Conservation (phyloP, 2,329 filamentous ascomycete genomes). For the Tolypocladium ophioglossoides region DNA sequence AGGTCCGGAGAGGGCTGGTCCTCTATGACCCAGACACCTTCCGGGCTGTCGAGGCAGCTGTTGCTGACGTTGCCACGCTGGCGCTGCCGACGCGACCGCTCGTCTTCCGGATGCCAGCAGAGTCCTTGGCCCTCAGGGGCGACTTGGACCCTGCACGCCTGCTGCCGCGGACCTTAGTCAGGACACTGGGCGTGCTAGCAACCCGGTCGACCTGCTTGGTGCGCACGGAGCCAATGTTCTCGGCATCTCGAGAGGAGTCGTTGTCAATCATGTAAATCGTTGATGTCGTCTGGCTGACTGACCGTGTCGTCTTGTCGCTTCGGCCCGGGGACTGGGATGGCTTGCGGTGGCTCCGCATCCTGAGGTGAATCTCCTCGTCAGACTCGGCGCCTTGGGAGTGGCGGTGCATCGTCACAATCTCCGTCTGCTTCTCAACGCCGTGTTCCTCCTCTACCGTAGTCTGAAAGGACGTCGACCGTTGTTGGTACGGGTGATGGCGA, state of each 20-base stretch:
- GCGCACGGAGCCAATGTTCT: slow-evolving; percentile 54
- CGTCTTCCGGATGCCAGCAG: slow-evolving; percentile 50
- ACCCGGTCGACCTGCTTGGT: slow-evolving; percentile 48
- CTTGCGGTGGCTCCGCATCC: slow-evolving; percentile 59
- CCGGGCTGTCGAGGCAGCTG: slow-evolving; percentile 33
- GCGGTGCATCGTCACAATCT: slow-evolving; percentile 50
- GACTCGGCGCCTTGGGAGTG: slow-evolving; percentile 56
- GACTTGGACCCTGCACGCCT: slow-evolving; percentile 39
- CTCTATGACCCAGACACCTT: slow-evolving; percentile 40
- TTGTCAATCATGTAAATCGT: slow-evolving; percentile 57
- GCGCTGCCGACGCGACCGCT: slow-evolving; percentile 55
- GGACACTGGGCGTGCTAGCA: slow-evolving; percentile 42
- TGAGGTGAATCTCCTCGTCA: slow-evolving; percentile 74
- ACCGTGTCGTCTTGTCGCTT: slow-evolving; percentile 49
- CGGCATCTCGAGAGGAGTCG: slow-evolving; percentile 57
- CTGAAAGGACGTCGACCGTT: slow-evolving; percentile 40
- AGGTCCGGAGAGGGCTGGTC: slow-evolving; percentile 9
- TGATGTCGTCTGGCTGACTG: slow-evolving; percentile 67
- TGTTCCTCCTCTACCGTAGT: slow-evolving; percentile 38
- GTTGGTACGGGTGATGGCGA: slow-evolving; percentile 62
- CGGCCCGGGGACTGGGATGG: slow-evolving; percentile 51
- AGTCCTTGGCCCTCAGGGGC: slow-evolving; percentile 39
- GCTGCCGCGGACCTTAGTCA: slow-evolving; percentile 56
- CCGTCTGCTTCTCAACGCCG: slow-evolving; percentile 45
- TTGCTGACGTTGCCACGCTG: slow-evolving; percentile 30